phyloP scores from a whole-genome alignment of 306 rosid genomes.

The Ormosia semicastrata region DNA sequence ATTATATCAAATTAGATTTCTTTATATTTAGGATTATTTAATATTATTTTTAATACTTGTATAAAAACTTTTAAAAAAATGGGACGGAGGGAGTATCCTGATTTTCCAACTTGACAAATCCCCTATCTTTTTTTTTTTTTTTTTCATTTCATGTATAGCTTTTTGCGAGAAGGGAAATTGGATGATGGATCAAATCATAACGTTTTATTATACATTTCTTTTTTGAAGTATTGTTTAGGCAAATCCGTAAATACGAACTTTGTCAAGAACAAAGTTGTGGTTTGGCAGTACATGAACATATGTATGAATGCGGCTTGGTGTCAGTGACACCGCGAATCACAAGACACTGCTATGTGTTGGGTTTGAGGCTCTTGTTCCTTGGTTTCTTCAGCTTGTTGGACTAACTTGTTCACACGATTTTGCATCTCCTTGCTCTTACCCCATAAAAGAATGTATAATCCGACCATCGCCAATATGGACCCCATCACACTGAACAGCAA shows the following conservation, averaged over 20 bases:
- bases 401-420: constrained; percentile 34
- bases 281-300: neutral
- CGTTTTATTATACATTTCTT: neutral
- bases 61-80: too few species aligned
- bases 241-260: neutral
- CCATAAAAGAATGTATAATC: constrained; percentile 85
- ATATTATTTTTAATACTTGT: too few species aligned
- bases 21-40: too few species aligned
- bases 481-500: constrained; percentile 58
- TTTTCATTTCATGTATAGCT: too few species aligned
- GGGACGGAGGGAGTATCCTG: too few species aligned
- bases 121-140: too few species aligned
- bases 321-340: constrained; percentile 41
- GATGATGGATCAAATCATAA: neutral
- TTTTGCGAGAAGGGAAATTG: too few species aligned
- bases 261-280: neutral
- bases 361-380: constrained; percentile 51
- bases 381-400: constrained; percentile 43
- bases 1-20: too few species aligned
- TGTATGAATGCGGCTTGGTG: neutral
- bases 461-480: constrained; percentile 66
- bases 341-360: constrained; percentile 43
- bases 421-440: constrained; percentile 80
- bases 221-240: neutral
- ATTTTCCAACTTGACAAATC: too few species aligned